These are phyloP conservation scores for Citrus maxima DNA, from an alignment of 345 rosid genomes.

Conservation along the genomic window DNA sequence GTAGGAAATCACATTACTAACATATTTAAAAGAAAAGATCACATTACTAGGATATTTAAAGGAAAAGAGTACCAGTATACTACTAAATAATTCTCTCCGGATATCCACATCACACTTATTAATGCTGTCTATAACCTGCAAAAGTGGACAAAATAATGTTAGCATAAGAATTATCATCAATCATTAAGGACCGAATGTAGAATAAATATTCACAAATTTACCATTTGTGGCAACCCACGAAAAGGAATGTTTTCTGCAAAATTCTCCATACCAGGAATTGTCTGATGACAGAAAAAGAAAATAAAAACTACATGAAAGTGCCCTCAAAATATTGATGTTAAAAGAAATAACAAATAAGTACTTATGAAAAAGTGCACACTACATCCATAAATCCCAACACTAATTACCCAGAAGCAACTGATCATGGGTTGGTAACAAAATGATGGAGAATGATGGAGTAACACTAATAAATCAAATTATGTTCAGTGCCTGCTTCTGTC, in stretches of 20 bases:
- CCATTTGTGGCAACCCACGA: constrained; percentile 97
- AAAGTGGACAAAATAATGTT: constrained; percentile 6
- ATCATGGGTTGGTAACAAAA: background rate
- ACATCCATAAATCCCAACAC: background rate
- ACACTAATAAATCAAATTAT: background rate
- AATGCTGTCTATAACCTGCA: constrained; percentile 93
- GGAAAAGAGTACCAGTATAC: constrained; percentile 62
- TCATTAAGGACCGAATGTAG: background rate
- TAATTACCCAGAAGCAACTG: background rate
- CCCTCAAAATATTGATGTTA: background rate
- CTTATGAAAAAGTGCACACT: background rate
- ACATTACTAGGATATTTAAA: too few relatives aligned
- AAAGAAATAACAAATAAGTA: background rate
- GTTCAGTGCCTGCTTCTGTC: background rate
- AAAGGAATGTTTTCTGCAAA: constrained; percentile 51
- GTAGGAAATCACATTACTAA: background rate
- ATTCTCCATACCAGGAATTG: constrained; percentile 86
- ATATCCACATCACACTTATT: constrained; percentile 93
- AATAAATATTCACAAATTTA: constrained; percentile 26
- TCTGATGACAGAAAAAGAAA: constrained; percentile 42
- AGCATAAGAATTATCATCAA: background rate
- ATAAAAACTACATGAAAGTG: background rate
- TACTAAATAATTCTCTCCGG: constrained; percentile 88
- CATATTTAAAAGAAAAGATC: background rate
- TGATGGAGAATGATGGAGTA: background rate